Conservation (phyloP, 2,329 filamentous ascomycete species). For the Fusarium succisae region DNA sequence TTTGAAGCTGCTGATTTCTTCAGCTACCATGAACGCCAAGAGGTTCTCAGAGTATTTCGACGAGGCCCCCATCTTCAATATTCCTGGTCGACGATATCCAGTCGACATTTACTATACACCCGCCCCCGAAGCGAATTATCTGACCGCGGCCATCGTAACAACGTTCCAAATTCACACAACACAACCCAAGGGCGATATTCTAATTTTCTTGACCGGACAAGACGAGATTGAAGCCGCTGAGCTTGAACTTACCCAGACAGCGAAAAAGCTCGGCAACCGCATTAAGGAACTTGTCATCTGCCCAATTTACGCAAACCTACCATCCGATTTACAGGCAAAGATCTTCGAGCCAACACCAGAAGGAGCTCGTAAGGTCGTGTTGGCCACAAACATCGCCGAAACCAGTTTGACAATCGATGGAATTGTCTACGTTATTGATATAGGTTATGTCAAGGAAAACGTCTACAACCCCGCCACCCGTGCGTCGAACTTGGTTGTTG, state of each 20-base stretch:
- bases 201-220: slow-evolving; percentile 95
- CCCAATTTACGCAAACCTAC: slow-evolving; percentile 94
- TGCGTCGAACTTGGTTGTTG: slow-evolving; percentile 91
- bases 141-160: slow-evolving; percentile 90
- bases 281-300: slow-evolving; percentile 89
- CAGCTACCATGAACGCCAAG: slow-evolving; percentile 91
- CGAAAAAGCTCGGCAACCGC: slow-evolving; percentile 83
- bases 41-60: slow-evolving; percentile 95
- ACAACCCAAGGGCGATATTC: slow-evolving; percentile 85
- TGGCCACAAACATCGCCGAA: slow-evolving; percentile 97
- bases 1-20: slow-evolving; percentile 89
- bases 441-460: slow-evolving; percentile 95
- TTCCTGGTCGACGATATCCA: slow-evolving; percentile 87
- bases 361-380: slow-evolving; percentile 85
- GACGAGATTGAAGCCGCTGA: slow-evolving; percentile 95
- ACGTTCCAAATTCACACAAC: slow-evolving; percentile 95
- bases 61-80: slow-evolving; percentile 91
- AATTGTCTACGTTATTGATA: slow-evolving; percentile 95
- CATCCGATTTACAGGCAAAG: slow-evolving; percentile 88
- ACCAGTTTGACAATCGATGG: slow-evolving; percentile 96
- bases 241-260: slow-evolving; percentile 84
- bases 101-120: slow-evolving; percentile 93
- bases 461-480: slow-evolving; percentile 90
- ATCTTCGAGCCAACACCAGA: slow-evolving; percentile 95
- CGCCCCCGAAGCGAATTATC: slow-evolving; percentile 92